phyloP scores from a whole-genome alignment of 768 basidiomycete genomes.

The Neoboletus magnificus region DNA sequence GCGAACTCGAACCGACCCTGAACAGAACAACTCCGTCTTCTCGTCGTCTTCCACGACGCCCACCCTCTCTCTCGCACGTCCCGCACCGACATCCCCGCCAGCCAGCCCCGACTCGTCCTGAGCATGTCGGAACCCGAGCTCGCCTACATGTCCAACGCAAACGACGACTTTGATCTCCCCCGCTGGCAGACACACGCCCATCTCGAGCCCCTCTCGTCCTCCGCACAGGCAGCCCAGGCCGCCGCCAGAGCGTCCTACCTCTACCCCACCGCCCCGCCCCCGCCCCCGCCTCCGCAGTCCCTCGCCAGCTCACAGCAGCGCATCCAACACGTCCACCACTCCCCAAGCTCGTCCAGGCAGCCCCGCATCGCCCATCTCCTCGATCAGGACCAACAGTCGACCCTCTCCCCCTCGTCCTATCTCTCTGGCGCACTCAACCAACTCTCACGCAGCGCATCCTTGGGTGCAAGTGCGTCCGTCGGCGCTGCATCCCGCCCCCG shows the following conservation, averaged over 20 bases:
- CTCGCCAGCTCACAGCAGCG: constrained; percentile 42
- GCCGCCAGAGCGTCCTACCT: constrained; percentile 52
- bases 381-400: constrained; percentile 56
- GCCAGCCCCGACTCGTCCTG: not conserved
- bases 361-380: constrained; percentile 65
- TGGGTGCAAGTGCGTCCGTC: constrained; percentile 46
- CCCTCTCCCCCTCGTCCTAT: constrained; percentile 46
- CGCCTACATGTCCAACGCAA: constrained; percentile 68
- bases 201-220: constrained; percentile 50
- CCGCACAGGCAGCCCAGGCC: constrained; percentile 56
- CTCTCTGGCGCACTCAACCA: constrained; percentile 49
- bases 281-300: constrained; percentile 50
- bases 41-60: constrained; percentile 19
- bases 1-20: constrained; percentile 29
- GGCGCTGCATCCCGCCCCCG: constrained; percentile 45
- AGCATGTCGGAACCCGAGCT: constrained; percentile 74
- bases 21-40: constrained; percentile 14
- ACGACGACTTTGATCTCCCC: constrained; percentile 77
- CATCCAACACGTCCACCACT: constrained; percentile 49
- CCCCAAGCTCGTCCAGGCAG: constrained; percentile 45
- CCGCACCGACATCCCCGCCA: not conserved
- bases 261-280: constrained; percentile 37
- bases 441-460: constrained; percentile 65
- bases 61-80: not conserved
- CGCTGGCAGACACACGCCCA: constrained; percentile 50